A percentile compares a stretch with the other conserved stretches of the same genome.
These are phyloP conservation scores for Grosmannia clavigera DNA, from an alignment of 2,329 filamentous ascomycete genomes.

Conservation along the genomic window DNA sequence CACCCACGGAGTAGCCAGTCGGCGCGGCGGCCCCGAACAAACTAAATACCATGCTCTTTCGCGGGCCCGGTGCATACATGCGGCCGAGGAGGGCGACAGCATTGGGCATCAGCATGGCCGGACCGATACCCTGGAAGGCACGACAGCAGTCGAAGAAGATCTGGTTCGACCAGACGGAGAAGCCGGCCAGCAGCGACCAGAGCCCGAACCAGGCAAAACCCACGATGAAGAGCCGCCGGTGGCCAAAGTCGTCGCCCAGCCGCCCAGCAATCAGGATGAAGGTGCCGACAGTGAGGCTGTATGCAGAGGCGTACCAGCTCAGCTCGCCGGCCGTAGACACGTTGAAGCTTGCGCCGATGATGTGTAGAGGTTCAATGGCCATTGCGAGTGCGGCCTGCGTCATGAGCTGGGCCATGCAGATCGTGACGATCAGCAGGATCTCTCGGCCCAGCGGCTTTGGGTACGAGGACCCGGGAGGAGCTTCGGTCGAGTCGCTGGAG, in stretches of 20 bases:
- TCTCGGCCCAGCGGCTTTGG: neutral
- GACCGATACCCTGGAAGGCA: conserved; percentile 47
- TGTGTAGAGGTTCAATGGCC: conserved; percentile 2
- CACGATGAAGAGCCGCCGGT: conserved; percentile 42
- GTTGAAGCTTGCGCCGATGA: conserved; percentile 7
- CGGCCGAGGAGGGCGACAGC: conserved; percentile 48
- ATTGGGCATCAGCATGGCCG: conserved; percentile 51
- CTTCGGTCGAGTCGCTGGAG: neutral
- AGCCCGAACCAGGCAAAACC: conserved; percentile 51
- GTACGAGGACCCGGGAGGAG: too few relatives aligned
- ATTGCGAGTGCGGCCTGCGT: conserved; percentile 6
- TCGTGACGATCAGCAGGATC: conserved; percentile 4
- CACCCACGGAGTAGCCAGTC: conserved; percentile 19
- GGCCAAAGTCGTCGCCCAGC: conserved; percentile 48
- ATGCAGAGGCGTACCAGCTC: conserved; percentile 40
- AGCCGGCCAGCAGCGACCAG: conserved; percentile 57
- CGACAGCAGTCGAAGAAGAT: conserved; percentile 38
- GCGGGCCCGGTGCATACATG: conserved; percentile 41
- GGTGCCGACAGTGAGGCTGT: conserved; percentile 14
- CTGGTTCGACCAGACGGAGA: conserved; percentile 26
- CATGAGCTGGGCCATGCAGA: conserved; percentile 9
- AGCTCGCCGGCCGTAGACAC: conserved; percentile 33
- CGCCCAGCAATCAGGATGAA: conserved; percentile 52
- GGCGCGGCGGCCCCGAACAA: conserved; percentile 35
- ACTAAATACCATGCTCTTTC: conserved; percentile 48